Base-by-base conservation (phyloP, 2,329 filamentous ascomycete genomes). In the Paracoccidioides lutzii region DNA sequence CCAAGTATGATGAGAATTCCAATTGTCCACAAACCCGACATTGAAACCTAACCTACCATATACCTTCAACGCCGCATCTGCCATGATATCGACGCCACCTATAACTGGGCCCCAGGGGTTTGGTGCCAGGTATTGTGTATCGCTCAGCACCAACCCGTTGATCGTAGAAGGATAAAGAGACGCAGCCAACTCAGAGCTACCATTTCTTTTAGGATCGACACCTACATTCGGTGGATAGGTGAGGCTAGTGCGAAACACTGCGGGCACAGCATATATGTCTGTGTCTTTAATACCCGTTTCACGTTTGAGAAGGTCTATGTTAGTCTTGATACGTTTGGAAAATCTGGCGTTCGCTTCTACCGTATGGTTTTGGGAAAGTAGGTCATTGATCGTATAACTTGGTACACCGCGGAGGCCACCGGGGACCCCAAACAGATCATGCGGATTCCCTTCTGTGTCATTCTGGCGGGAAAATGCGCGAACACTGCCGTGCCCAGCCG, bases 401-500 rank as follows among this genome's bases (percentile, higher is more conserved):
- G 58, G 58, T 8, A 60, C 49, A 1, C 55, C 57, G 37, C 57
- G 57, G 5, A 59, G 53, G 7, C 54, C 52, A 2, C 43, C 57
- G 10, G 52, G 57, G 10, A 56, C 8, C 10, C 52, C 33, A 22
- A 55, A 42, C n/a, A 54, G 22, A 28, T 40, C 43, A 12, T 48
- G 22, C 3, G 41, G 48, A 30, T 46, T 46, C 1, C 43, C 50
- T 22, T 53, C 42, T 9, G 51, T 53, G 33, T 56, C 53, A 33
- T 59, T 54, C 28, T 54, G 35, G 12, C 58, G 56, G 15, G 56
- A 59, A 35, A 59, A 55, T 3, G 55, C 48, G 28, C 48, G 14
- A 33, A n/a, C 15, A 5, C 52, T 37, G 1, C 69, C 69, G 41
- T 66, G 57, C 0, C 69, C 69, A 1, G 53, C 52, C 0, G 49